These are phyloP conservation scores for Martiniozyma asiatica DNA, from an alignment of 1,139 yeast species.

Conservation along the genomic window DNA sequence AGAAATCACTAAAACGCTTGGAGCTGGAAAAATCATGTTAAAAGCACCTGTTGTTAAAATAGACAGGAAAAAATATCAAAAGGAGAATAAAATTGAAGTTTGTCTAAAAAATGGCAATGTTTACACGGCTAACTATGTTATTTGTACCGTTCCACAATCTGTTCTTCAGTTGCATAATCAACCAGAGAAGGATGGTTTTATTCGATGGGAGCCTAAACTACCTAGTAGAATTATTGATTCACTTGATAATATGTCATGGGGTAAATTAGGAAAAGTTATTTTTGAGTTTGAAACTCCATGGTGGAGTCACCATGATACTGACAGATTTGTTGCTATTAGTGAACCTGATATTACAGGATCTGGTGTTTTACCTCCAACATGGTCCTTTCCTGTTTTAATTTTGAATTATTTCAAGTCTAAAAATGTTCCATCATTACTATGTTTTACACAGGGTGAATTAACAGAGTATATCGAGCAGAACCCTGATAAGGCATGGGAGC, in stretches of 20 bases:
- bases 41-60: slow-evolving; percentile 37
- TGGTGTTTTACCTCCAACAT: slow-evolving; percentile 20
- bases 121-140: slow-evolving; percentile 35
- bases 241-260: slow-evolving; percentile 44
- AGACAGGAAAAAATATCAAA: slow-evolving; percentile 11
- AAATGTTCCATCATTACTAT: slow-evolving; percentile 37
- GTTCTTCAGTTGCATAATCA: slow-evolving; percentile 31
- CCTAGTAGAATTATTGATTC: slow-evolving; percentile 36
- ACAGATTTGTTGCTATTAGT: slow-evolving; percentile 40
- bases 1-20: slow-evolving; percentile 30
- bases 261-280: slow-evolving; percentile 65
- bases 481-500: slow-evolving; percentile 30
- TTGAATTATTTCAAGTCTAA: slow-evolving; percentile 31
- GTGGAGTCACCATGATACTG: slow-evolving; percentile 43
- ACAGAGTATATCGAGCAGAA: slow-evolving; percentile 39
- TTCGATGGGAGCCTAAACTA: slow-evolving; percentile 49
- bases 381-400: slow-evolving; percentile 42
- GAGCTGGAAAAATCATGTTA: slow-evolving; percentile 29
- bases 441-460: slow-evolving; percentile 58
- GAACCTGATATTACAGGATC: slow-evolving; percentile 15
- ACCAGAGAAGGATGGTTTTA: slow-evolving; percentile 26
- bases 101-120: slow-evolving; percentile 21
- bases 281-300: slow-evolving; percentile 57
- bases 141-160: slow-evolving; percentile 72
- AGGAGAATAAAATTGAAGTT: slow-evolving; percentile 11